Evolutionary conservation across 331 rosid species (phyloP).

Genomic region (Arachis monticola): DNA sequence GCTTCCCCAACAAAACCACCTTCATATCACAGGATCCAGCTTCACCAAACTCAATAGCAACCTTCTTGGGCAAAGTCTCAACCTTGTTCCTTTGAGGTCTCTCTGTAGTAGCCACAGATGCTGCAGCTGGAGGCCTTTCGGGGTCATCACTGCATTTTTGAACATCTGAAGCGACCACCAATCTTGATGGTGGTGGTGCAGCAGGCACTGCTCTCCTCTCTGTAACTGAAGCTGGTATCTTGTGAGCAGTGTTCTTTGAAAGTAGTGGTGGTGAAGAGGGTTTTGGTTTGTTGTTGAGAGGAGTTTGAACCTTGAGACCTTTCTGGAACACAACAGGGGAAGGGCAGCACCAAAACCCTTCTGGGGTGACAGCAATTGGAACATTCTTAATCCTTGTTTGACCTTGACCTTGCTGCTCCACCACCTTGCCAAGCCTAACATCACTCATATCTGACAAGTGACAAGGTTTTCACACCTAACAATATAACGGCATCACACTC

Average conservation of each 20-base stretch:
- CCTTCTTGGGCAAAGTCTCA: slow-evolving; percentile 79
- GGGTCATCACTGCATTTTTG: slow-evolving; percentile 57
- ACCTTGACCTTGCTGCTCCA: slow-evolving; percentile 57
- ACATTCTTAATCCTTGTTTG: slow-evolving; percentile 83
- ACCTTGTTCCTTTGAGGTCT: slow-evolving; percentile 66
- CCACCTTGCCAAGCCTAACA: slow-evolving; percentile 62
- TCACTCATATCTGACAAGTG: slow-evolving; percentile 66
- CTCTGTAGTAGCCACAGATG: slow-evolving; percentile 62
- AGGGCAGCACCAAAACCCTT: slow-evolving; percentile 97
- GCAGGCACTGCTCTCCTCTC: slow-evolving; percentile 59
- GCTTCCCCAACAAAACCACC: slow-evolving; percentile 79
- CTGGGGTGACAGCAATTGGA: slow-evolving; percentile 94
- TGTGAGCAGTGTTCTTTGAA: slow-evolving; percentile 57
- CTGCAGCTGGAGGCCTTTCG: slow-evolving; percentile 50
- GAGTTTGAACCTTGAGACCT: slow-evolving; percentile 71
- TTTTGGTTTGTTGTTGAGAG: slow-evolving; percentile 77
- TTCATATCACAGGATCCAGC: slow-evolving; percentile 81
- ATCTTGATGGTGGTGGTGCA: slow-evolving; percentile 49
- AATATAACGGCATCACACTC: slow-evolving; percentile 41
- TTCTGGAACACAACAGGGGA: slow-evolving; percentile 92
- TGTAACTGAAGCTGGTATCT: slow-evolving; percentile 45
- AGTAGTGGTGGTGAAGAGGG: slow-evolving; percentile 80
- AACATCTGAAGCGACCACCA: slow-evolving; percentile 58
- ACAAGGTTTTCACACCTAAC: slow-evolving; percentile 42
- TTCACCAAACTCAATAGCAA: slow-evolving; percentile 95